These are phyloP conservation scores for Lactarius pseudohatsudake DNA, from an alignment of 768 basidiomycete species.

Conservation along the genomic window DNA sequence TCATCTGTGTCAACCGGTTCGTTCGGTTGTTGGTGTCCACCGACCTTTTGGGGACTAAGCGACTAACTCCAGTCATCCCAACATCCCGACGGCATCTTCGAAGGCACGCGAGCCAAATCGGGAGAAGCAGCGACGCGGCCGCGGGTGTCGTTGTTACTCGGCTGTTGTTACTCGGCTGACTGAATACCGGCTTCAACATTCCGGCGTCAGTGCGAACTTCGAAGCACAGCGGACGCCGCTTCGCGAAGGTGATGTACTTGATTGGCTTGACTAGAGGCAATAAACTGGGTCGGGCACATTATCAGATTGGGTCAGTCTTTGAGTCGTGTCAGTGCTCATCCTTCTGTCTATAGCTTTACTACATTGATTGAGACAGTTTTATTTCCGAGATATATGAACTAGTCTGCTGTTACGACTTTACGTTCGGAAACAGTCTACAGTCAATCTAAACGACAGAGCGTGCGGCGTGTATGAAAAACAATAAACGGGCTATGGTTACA, in stretches of 20 bases:
- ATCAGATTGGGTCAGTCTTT: background rate
- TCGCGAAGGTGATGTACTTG: background rate
- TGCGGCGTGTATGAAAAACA: constrained; percentile 24
- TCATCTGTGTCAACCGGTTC: background rate
- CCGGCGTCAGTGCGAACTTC: background rate
- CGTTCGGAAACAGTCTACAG: constrained; percentile 13
- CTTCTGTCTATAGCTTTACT: background rate
- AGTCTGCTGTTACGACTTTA: constrained; percentile 9
- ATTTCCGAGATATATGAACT: constrained; percentile 10
- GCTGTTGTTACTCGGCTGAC: background rate
- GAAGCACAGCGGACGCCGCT: background rate
- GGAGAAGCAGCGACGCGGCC: constrained; percentile 38
- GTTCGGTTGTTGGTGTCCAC: background rate
- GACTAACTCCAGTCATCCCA: background rate
- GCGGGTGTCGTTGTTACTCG: constrained; percentile 24
- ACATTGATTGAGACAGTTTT: constrained; percentile 15
- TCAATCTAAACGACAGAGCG: constrained; percentile 19
- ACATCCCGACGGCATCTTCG: constrained; percentile 30
- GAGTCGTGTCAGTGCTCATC: background rate
- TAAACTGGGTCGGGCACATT: background rate
- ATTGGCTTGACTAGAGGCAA: background rate
- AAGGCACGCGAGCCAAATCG: constrained; percentile 38
- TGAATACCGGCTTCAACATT: background rate
- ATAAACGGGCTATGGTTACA: constrained; percentile 26
- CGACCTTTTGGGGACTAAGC: background rate